Evolutionary conservation across 192 early-diverging fungal species (phyloP).

Genomic region (Cetraspora pellucida): DNA sequence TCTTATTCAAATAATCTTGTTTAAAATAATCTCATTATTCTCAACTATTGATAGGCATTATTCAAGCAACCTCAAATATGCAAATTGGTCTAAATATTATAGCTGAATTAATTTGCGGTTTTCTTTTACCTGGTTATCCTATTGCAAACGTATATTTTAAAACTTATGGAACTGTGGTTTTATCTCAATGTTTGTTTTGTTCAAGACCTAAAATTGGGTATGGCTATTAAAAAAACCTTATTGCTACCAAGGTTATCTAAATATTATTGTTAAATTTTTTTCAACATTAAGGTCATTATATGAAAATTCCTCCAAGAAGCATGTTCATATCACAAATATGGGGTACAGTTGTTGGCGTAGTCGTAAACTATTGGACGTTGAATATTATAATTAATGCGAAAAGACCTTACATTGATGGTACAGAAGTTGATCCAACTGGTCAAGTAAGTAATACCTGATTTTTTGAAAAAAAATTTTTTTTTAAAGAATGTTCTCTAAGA

Average conservation of each 20-base stretch:
- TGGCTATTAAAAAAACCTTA: too few relatives aligned
- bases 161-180: conserved; percentile 53
- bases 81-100: conserved; percentile 58
- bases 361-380: conserved; percentile 42
- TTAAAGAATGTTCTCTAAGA: too few relatives aligned
- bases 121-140: conserved; percentile 55
- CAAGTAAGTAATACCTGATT: background rate
- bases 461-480: background rate
- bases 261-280: background rate
- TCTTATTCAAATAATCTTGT: background rate
- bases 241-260: background rate
- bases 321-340: conserved; percentile 65
- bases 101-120: conserved; percentile 61
- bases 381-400: conserved; percentile 28
- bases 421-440: conserved; percentile 5
- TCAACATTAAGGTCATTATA: conserved; percentile 44
- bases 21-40: background rate
- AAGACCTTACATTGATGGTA: conserved; percentile 6
- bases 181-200: conserved; percentile 77
- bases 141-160: conserved; percentile 63
- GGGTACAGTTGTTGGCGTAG: conserved; percentile 51
- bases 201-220: conserved; percentile 70
- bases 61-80: conserved; percentile 57
- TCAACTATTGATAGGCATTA: conserved; percentile 27
- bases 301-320: conserved; percentile 67